Percentiles rank a stretch among this genome's conserved stretches.
These are phyloP conservation scores for Fusarium setosum DNA, from an alignment of 2,329 filamentous ascomycete species.

Conservation along the genomic window DNA sequence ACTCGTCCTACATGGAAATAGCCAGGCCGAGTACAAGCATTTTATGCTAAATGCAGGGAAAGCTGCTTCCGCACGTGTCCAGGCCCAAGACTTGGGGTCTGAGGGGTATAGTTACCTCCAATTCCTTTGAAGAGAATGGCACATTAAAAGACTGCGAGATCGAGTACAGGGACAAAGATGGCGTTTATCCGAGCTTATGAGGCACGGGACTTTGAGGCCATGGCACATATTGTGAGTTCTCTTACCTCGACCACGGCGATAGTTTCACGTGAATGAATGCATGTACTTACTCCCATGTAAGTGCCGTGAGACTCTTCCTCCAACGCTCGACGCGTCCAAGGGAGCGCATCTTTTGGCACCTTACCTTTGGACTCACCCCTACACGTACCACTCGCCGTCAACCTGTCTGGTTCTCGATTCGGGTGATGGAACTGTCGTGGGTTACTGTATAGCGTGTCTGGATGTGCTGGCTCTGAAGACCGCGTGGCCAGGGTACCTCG, in stretches of 20 bases:
- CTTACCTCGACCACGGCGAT: neutral
- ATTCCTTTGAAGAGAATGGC: too few relatives aligned
- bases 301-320: conserved; percentile 61
- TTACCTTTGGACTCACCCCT: conserved; percentile 64
- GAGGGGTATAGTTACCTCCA: too few relatives aligned
- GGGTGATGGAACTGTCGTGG: conserved; percentile 55
- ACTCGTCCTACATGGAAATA: too few relatives aligned
- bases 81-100: too few relatives aligned
- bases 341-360: conserved; percentile 53
- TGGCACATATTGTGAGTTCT: conserved; percentile 53
- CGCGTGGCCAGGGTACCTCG: conserved; percentile 53
- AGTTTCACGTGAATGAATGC: neutral
- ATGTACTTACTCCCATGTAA: conserved; percentile 28
- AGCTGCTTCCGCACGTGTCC: too few relatives aligned
- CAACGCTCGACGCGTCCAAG: conserved; percentile 51
- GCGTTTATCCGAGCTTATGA: conserved; percentile 58
- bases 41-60: too few relatives aligned
- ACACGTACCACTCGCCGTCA: conserved; percentile 57
- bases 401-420: conserved; percentile 63
- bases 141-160: neutral
- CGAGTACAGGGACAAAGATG: conserved; percentile 44
- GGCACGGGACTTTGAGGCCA: conserved; percentile 53
- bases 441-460: conserved; percentile 61
- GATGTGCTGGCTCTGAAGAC: conserved; percentile 54
- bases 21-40: too few relatives aligned